Base-by-base conservation (phyloP, 75 land plant genomes). In the Adiantum capillusveneris region DNA sequence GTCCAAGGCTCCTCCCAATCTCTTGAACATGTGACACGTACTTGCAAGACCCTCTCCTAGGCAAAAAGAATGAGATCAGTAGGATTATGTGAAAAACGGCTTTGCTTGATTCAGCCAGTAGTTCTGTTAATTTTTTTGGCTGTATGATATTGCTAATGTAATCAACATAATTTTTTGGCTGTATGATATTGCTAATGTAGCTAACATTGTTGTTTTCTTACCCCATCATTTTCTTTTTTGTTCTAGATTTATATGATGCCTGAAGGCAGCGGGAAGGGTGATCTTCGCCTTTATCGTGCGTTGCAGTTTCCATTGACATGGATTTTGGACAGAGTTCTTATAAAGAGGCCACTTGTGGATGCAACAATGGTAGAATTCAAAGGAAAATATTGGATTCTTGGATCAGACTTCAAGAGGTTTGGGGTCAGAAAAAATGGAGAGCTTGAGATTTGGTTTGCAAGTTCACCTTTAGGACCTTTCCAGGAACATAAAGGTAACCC, bases 181-280 rank as follows among this genome's bases (percentile, higher is more conserved):
- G n/a, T n/a, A n/a, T n/a, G n/a, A n/a, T n/a, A n/a, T n/a, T n/a
- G n/a, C n/a, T n/a, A n/a, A n/a, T n/a, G n/a, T n/a, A n/a, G n/a
- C n/a, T n/a, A n/a, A n/a, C n/a, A n/a, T n/a, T n/a, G n/a, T n/a
- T n/a, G n/a, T n/a, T n/a, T n/a, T n/a, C n/a, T n/a, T n/a, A n/a
- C n/a, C n/a, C n/a, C n/a, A n/a, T n/a, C n/a, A n/a, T n/a, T n/a
- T n/a, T n/a, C n/a, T n/a, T n/a, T n/a, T n/a, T n/a, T n/a, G n/a
- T 34, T 34, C 37, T 70, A 92, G 97, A 74, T 92, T 42, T 92
- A 87, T 62, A 87, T 92, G 97, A 80, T 87, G 80, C 97, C 97
- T 14, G 97, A 92, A 63, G 69, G 97, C 46, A 88, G 80, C 52
- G 12, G 57, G 45, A 84, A 80, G 39, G 89, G 93, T 20, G 86